Evolutionary conservation across 2,329 filamentous ascomycete genomes (phyloP).

Genomic region (Phialocephala subalpina): DNA sequence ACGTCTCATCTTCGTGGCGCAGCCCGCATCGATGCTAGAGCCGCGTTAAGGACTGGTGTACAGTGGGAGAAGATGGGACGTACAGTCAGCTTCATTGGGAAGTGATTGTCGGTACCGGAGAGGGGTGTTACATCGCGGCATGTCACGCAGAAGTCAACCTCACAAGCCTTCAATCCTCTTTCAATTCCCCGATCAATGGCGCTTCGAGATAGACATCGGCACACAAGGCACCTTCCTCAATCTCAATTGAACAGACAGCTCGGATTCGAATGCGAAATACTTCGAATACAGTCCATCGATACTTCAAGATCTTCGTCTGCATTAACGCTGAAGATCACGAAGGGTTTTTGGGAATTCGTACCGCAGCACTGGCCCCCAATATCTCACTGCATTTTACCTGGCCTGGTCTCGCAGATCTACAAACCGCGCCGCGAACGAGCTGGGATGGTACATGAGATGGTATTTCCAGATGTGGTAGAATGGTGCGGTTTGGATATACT

Average conservation of each 20-base stretch:
- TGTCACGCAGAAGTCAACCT: too few species aligned
- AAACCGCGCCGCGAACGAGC: neutral
- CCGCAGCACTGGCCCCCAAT: neutral
- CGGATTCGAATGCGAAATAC: neutral
- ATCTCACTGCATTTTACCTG: neutral
- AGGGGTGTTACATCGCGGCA: constrained; percentile 1
- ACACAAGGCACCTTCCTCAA: neutral
- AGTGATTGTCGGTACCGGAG: neutral
- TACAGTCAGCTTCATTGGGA: neutral
- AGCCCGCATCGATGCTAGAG: neutral
- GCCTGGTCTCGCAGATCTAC: neutral
- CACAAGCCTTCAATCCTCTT: neutral
- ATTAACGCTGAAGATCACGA: neutral
- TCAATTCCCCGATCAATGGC: neutral
- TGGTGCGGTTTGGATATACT: too few species aligned
- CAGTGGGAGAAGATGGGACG: too few species aligned
- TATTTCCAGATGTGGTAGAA: too few species aligned
- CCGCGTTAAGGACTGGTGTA: constrained; percentile 1
- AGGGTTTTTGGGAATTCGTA: neutral
- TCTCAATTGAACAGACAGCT: too few species aligned
- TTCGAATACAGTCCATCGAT: neutral
- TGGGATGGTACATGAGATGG: neutral
- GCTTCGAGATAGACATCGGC: neutral
- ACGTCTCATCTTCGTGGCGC: neutral
- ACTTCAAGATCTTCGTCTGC: neutral